Evolutionary conservation across 2,329 filamentous ascomycete species (phyloP), one percentile per base, ranked within the genome.

Genomic region (Raffaelea arxii): DNA sequence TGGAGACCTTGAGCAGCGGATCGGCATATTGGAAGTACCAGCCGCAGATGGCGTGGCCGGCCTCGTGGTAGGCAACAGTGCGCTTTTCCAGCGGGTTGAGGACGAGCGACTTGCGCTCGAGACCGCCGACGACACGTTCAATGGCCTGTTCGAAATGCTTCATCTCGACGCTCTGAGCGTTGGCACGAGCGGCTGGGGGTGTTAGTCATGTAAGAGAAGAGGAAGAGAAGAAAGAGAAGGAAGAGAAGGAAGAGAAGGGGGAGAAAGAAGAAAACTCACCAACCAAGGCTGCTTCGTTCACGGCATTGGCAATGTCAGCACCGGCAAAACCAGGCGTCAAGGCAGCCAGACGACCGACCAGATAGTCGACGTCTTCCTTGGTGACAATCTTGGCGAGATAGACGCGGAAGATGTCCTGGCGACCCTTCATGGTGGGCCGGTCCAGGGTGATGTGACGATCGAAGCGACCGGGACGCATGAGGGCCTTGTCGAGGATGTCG

Each of bases 21-120:
- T 98, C 92, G n/a, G 92, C 92, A 63, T 86, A 89, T 66, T 87
- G 80, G 70, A 98, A 86, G 73, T 84, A 98, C 92, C 92, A 98
- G 49, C 92, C 92, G 64, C 92, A 98, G 63, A 98, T 94, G 53
- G 92, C 92, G 65, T 98, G 92, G 49, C 92, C 92, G 27, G 92
- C 92, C 71, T 98, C 92, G 56, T 65, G 63, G 56, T 65, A 65
- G 4, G 63, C 63, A 19, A 65, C 63, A 1, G 82, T 86, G 56
- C 74, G 78, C 74, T 90, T 97, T 72, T 98, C 92, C 57, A 89
- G 80, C 1, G 92, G 91, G 55, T 84, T 87, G 46, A 98, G 81
- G 30, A 98, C 91, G 37, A 97, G 73, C 0, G 90, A 96, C 68
- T 94, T 97, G 78, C 94, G 94, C 72, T 98, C 92, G 7, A 98